Percentiles rank a stretch among this genome's conserved stretches.
These are phyloP conservation scores for Amanita pseudoporphyria DNA, from an alignment of 768 basidiomycete genomes.

Conservation along the genomic window DNA sequence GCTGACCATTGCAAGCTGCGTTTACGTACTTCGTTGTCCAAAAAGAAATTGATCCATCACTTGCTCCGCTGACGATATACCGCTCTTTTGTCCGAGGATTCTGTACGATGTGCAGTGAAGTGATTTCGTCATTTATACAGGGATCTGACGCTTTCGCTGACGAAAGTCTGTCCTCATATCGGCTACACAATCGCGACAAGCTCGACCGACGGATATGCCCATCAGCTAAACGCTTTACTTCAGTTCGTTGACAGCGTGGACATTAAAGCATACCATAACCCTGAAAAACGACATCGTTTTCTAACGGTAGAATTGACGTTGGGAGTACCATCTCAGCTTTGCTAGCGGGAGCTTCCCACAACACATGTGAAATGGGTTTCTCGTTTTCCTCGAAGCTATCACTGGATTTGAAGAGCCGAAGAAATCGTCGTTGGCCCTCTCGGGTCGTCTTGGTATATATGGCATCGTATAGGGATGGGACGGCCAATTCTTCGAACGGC, in stretches of 20 bases:
- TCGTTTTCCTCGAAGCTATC: background rate
- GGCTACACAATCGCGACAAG: slow-evolving; percentile 27
- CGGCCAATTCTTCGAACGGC: slow-evolving; percentile 15
- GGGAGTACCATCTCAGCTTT: slow-evolving; percentile 15
- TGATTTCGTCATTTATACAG: slow-evolving; percentile 37
- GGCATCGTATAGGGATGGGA: slow-evolving; percentile 13
- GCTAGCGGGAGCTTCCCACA: background rate
- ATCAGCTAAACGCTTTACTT: slow-evolving; percentile 31
- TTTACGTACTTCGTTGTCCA: slow-evolving; percentile 56
- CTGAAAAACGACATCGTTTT: slow-evolving; percentile 45
- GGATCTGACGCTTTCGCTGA: slow-evolving; percentile 33
- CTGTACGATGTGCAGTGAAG: slow-evolving; percentile 42
- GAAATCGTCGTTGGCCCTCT: slow-evolving; percentile 12
- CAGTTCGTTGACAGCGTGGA: background rate
- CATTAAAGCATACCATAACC: slow-evolving; percentile 47
- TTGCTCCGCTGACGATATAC: slow-evolving; percentile 63
- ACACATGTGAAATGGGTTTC: background rate
- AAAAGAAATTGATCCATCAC: slow-evolving; percentile 69
- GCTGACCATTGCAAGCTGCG: too few relatives aligned
- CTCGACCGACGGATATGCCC: slow-evolving; percentile 40
- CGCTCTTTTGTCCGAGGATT: slow-evolving; percentile 52
- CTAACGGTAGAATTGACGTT: slow-evolving; percentile 43
- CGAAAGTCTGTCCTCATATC: slow-evolving; percentile 13
- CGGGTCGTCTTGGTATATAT: slow-evolving; percentile 10
- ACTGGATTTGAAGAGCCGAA: slow-evolving; percentile 2